Percentiles rank a stretch among this genome's conserved stretches.
These are phyloP conservation scores for Tylopilus sp. DNA, from an alignment of 768 basidiomycete species.

Conservation along the genomic window DNA sequence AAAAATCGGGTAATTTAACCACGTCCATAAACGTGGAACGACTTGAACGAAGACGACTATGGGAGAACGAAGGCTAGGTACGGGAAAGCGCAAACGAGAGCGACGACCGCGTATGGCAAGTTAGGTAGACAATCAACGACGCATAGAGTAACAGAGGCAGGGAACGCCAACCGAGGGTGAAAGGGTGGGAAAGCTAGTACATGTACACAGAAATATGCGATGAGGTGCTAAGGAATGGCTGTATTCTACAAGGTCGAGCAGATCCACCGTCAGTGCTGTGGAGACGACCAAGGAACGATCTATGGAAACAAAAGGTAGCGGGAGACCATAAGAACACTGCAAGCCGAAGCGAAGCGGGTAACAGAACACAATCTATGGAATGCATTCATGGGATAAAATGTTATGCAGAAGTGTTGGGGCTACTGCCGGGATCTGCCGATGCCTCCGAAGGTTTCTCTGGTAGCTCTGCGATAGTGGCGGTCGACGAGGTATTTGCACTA, in stretches of 20 bases:
- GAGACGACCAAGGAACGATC: conserved; percentile 11
- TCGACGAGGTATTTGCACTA: conserved; percentile 9
- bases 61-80: conserved; percentile 5
- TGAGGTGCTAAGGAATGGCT: conserved; percentile 8
- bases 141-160: conserved; percentile 18
- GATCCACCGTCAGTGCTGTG: conserved; percentile 9
- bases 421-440: conserved; percentile 15
- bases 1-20: not conserved
- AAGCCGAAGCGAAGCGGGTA: conserved; percentile 12
- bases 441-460: conserved; percentile 27
- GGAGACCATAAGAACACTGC: conserved; percentile 12
- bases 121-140: conserved; percentile 14
- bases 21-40: not conserved
- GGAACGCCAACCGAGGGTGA: not conserved
- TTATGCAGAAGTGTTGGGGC: conserved; percentile 21
- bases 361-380: conserved; percentile 27
- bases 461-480: conserved; percentile 15
- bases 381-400: conserved; percentile 1
- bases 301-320: conserved; percentile 26
- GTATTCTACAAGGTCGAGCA: conserved; percentile 24
- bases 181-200: conserved; percentile 16
- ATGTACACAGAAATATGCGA: conserved; percentile 30
- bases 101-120: conserved; percentile 8
- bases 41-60: not conserved
- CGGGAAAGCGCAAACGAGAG: conserved; percentile 3